Percentiles rank a stretch among this genome's conserved stretches.
These are phyloP conservation scores for Gaeumannomyces sp. DNA, from an alignment of 2,329 filamentous ascomycete genomes.

Conservation along the genomic window DNA sequence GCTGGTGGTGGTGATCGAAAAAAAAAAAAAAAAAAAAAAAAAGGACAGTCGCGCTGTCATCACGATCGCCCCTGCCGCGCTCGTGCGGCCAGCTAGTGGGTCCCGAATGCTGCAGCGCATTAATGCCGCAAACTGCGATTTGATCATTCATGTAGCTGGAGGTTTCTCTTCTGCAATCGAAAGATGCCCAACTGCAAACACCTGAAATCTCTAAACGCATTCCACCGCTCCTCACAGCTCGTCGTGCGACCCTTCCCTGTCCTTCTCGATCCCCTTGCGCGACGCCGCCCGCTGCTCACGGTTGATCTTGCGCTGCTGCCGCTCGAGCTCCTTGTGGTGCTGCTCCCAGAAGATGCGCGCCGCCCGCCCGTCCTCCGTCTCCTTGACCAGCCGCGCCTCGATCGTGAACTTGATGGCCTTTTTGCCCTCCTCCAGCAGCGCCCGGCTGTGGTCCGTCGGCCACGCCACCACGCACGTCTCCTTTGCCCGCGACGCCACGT, in stretches of 20 bases:
- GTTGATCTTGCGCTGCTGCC: constrained; percentile 19
- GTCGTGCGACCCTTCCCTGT: constrained; percentile 15
- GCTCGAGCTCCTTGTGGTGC: constrained; percentile 20
- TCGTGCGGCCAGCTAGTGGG: no score
- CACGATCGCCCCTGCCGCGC: no score
- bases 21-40: no score
- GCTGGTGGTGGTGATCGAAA: no score
- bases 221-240: constrained; percentile 16
- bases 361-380: constrained; percentile 19
- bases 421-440: constrained; percentile 15
- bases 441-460: constrained; percentile 19
- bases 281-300: constrained; percentile 19
- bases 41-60: no score
- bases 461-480: constrained; percentile 22
- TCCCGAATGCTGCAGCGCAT: no score
- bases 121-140: no score
- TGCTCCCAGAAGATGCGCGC: constrained; percentile 24
- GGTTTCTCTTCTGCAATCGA: no score
- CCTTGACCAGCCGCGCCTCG: constrained; percentile 19
- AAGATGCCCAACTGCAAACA: no score
- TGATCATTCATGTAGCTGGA: no score
- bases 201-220: no score
- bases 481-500: constrained; percentile 16
- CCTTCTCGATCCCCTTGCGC: constrained; percentile 16
- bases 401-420: constrained; percentile 20